Conservation (phyloP, 768 basidiomycete species). For the Nidularia pulvinata region DNA sequence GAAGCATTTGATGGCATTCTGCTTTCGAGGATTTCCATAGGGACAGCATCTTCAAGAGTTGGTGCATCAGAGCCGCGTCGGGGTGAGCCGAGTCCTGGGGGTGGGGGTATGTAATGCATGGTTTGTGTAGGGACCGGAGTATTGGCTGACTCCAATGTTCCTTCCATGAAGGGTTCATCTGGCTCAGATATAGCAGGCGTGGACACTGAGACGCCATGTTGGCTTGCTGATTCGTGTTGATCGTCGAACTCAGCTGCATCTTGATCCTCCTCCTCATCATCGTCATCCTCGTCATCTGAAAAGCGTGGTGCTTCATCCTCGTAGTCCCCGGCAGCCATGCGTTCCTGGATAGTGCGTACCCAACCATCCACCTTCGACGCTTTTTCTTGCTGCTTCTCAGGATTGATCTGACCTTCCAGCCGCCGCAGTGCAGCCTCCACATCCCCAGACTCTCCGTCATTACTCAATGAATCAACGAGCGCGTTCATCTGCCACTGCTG, state of each 20-base stretch:
- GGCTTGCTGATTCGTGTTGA: background rate
- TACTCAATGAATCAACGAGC: slow-evolving; percentile 70
- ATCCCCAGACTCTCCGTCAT: slow-evolving; percentile 77
- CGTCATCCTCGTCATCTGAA: slow-evolving; percentile 42
- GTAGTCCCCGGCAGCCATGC: slow-evolving; percentile 66
- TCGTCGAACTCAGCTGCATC: slow-evolving; percentile 8
- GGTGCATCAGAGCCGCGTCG: slow-evolving; percentile 43
- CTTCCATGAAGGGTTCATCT: slow-evolving; percentile 5
- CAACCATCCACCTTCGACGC: slow-evolving; percentile 80
- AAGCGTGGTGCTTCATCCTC: slow-evolving; percentile 60
- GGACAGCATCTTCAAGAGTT: slow-evolving; percentile 60
- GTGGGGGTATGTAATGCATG: slow-evolving; percentile 17
- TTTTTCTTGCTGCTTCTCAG: slow-evolving; percentile 66
- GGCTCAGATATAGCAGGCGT: slow-evolving; percentile 5
- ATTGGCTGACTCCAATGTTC: slow-evolving; percentile 8
- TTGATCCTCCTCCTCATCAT: slow-evolving; percentile 17
- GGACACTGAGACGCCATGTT: background rate
- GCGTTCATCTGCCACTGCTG: slow-evolving; percentile 87
- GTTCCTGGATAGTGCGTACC: slow-evolving; percentile 71
- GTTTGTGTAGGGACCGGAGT: slow-evolving; percentile 33
- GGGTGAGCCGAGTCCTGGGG: slow-evolving; percentile 22
- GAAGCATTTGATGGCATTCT: slow-evolving; percentile 37
- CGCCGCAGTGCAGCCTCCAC: slow-evolving; percentile 80
- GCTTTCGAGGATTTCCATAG: slow-evolving; percentile 65
- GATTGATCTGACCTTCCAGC: slow-evolving; percentile 87